Percentiles rank a stretch among this genome's conserved stretches.
These are phyloP conservation scores for Gamarada debralockiae DNA, from an alignment of 495 filamentous ascomycete species.

Conservation along the genomic window DNA sequence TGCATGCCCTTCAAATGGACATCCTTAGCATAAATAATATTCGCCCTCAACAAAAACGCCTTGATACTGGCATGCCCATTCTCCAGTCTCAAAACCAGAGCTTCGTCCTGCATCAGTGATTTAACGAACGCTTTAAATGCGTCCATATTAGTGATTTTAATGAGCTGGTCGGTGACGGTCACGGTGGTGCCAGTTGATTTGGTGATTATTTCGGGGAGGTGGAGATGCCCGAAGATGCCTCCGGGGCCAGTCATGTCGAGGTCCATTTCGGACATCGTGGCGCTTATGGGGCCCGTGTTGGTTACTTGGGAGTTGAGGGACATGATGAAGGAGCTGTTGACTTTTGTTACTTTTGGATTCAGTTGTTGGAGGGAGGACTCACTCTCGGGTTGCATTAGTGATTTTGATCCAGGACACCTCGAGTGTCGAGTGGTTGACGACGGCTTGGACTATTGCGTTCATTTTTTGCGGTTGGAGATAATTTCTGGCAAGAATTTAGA, in stretches of 20 bases:
- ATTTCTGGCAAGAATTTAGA: background rate
- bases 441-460: conserved; percentile 19
- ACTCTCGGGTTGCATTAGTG: conserved; percentile 27
- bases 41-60: conserved; percentile 4
- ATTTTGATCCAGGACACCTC: conserved; percentile 27
- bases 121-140: conserved; percentile 25
- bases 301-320: conserved; percentile 22
- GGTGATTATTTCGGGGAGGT: conserved; percentile 25
- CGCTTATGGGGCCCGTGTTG: conserved; percentile 25
- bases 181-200: conserved; percentile 4
- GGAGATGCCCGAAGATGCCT: conserved; percentile 26
- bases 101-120: conserved; percentile 10
- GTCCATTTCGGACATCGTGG: conserved; percentile 26
- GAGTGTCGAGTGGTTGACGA: conserved; percentile 27
- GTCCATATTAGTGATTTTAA: conserved; percentile 23
- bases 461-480: conserved; percentile 4
- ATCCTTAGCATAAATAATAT: conserved; percentile 26
- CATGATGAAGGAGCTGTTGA: conserved; percentile 6
- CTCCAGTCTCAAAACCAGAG: conserved; percentile 19
- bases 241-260: conserved; percentile 27
- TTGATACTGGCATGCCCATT: conserved; percentile 24
- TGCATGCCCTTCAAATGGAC: conserved; percentile 25
- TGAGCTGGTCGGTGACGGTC: conserved; percentile 23
- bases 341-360: conserved; percentile 3
- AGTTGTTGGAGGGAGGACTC: conserved; percentile 21